Evolutionary conservation across 2,329 filamentous ascomycete genomes (phyloP), one percentile per base, ranked within the genome.

Genomic region (Xylogone sp.): DNA sequence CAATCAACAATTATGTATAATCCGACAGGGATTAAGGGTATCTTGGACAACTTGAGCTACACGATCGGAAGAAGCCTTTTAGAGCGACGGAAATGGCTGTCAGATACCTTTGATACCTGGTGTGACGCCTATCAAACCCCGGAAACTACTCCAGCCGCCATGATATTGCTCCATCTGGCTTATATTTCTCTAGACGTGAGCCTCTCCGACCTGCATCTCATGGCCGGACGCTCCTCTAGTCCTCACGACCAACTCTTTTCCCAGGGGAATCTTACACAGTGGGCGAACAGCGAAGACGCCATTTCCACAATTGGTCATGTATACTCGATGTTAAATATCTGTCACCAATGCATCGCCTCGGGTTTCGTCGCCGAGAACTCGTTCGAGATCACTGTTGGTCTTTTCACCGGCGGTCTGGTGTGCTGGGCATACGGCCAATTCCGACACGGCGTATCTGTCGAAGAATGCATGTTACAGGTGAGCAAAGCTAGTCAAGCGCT

Each of bases 391-490:
- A 55, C 57, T 0, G 55, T 60, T 2, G 57, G 59, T 45, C 39
- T 64, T 12, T 62, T 64, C 18, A 64, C 62, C 0, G 61, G 60
- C 9, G 61, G 61, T 0, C 58, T 64, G 51, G 57, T 64, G 0
- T 64, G 62, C 39, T 64, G 61, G 62, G 61, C 60, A 4, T 64
- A 59, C 52, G 60, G 57, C 13, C 58, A 62, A 45, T 44, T 64
- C 43, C 55, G 54, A 29, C 22, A 24, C 6, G 21, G 8, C 4
- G 54, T 42, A 10, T 27, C 44, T 21, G 55, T 39, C 20, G 55
- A 53, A 21, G 46, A 55, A 43, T 56, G 56, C 39, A 44, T 59
- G 16, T 51, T 54, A 2, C 51, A 57, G 27, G 57, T 64, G 18
- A 46, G 56, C 12, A 57, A 51, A 29, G 61, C 62, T 13, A 60